Evolutionary conservation across 768 basidiomycete species (phyloP), one percentile per base, ranked within the genome.

Genomic region (Naganishia onofrii): DNA sequence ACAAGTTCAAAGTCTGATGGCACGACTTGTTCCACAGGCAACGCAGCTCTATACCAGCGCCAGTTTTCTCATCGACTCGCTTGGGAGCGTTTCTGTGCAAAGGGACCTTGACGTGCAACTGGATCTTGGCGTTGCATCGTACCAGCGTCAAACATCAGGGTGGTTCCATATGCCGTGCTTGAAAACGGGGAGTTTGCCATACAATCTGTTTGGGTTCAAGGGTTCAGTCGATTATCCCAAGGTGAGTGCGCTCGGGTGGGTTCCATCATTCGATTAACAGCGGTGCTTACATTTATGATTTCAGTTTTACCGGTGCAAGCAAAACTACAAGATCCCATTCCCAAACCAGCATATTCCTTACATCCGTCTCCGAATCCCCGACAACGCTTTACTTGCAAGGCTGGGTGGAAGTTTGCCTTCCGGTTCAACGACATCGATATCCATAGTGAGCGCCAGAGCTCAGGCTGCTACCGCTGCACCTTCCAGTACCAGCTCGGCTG

Each of bases 171-270:
- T 46, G 46, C 46, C 46, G 7, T 46, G 46, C 21, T 46, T 46
- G 46, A 46, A 6, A 17, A 46, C 46, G 21, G 46, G 46, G 19
- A 21, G 3, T 17, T 46, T 46, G 46, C 7, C 7, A 17, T 46
- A 46, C 46, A 46, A 46, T 46, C 46, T 46, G 46, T 46, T 46
- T 46, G 46, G 46, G 46, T 46, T 46, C 46, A 46, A 46, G 46
- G 46, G 46, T 46, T 46, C 46, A 17, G 46, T 46, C 19, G 46
- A 21, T 46, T 46, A 46, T 46, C 46, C 46, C 5, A 46, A 46
- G 46, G 46, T 46, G 46, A 46, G n/a, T n/a, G n/a, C n/a, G 46
- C 46, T 46, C 46, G 46, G 7, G 21, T 46, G 15, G 21, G 15
- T 17, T 6, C 19, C 46, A 7, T 46, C 19, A 15, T 17, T 21